Evolutionary conservation across 129 eudicot species (phyloP).

Genomic region (Flaveria brownii): DNA sequence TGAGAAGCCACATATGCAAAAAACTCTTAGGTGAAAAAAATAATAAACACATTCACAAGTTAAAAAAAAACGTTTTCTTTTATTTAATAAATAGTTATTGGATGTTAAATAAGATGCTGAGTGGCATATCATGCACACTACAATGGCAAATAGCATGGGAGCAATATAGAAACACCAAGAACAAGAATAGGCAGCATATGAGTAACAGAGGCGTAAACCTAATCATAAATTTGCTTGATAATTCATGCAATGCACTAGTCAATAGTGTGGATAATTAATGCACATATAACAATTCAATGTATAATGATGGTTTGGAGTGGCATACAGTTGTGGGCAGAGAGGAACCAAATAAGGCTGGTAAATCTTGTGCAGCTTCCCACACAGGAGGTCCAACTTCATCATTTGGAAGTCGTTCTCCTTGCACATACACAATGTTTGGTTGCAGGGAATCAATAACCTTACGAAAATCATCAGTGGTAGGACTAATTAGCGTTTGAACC

Average conservation of each 20-base stretch:
- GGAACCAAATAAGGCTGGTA: conserved; percentile 56
- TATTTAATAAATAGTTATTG: too few species aligned
- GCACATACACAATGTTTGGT: conserved; percentile 80
- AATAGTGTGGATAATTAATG: too few species aligned
- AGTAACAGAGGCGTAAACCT: neutral
- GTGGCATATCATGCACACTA: neutral
- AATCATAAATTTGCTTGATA: neutral
- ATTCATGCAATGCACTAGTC: neutral
- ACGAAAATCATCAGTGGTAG: conserved; percentile 64
- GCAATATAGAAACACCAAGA: neutral
- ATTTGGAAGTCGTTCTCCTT: conserved; percentile 68
- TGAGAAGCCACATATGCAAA: neutral
- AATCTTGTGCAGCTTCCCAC: conserved; percentile 59
- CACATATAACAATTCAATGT: neutral
- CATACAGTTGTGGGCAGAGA: conserved; percentile 82
- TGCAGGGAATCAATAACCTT: conserved; percentile 56
- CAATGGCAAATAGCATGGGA: neutral
- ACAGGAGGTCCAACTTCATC: conserved; percentile 70
- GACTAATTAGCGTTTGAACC: conserved; percentile 71
- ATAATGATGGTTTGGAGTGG: conserved; percentile 8
- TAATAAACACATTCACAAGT: neutral
- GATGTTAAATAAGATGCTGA: too few species aligned
- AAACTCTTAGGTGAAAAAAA: neutral
- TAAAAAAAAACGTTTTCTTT: neutral
- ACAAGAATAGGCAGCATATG: conserved; percentile 9